Evolutionary conservation across 129 eudicot genomes (phyloP).

Genomic region (Lactuca sativa): DNA sequence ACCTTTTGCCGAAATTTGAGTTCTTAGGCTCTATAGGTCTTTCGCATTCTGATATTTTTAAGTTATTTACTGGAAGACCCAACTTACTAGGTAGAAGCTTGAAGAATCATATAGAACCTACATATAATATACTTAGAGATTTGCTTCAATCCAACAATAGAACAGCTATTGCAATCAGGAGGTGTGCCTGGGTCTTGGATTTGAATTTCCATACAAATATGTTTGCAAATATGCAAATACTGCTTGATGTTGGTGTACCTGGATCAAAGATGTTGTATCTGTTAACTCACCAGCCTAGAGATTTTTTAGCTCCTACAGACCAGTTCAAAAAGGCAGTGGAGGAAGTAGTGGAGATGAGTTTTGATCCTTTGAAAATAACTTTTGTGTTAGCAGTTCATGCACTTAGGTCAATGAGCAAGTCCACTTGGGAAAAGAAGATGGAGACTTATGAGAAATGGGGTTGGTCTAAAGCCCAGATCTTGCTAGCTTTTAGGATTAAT

Average conservation of each 20-base stretch:
- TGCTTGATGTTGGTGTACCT: constrained; percentile 8
- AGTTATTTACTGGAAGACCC: not conserved
- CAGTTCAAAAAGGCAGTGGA: constrained; percentile 2
- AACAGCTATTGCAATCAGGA: not conserved
- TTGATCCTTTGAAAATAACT: not conserved
- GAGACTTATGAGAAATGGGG: constrained; percentile 39
- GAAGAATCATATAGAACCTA: not conserved
- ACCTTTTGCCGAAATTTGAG: constrained; percentile 35
- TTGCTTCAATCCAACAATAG: not conserved
- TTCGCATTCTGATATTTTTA: not conserved
- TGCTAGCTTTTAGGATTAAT: not conserved
- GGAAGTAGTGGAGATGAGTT: constrained; percentile 14
- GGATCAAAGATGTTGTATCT: not conserved
- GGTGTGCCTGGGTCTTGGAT: not conserved
- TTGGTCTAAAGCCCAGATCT: constrained; percentile 9
- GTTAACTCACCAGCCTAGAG: not conserved
- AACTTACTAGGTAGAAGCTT: constrained; percentile 9
- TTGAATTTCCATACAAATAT: not conserved
- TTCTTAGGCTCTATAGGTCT: constrained; percentile 19
- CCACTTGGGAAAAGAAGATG: constrained; percentile 46
- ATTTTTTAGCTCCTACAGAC: not conserved
- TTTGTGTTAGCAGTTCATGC: constrained; percentile 20
- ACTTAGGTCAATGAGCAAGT: constrained; percentile 12
- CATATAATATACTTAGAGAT: not conserved
- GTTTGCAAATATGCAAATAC: not conserved